Evolutionary conservation across 805 yeast species (phyloP).

Genomic region (Monosporozyma servazzii): DNA sequence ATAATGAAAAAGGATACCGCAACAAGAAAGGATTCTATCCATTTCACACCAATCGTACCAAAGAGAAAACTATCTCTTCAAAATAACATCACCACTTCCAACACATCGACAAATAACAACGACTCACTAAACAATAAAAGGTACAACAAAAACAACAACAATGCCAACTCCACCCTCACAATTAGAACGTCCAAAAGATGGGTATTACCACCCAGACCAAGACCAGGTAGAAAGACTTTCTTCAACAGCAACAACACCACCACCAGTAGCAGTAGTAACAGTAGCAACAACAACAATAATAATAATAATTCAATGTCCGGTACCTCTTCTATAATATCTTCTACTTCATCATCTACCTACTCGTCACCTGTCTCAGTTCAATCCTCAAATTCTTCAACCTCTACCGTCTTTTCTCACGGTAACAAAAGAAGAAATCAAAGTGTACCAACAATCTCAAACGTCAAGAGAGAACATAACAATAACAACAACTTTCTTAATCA

Average conservation of each 20-base stretch:
- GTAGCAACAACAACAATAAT: not conserved
- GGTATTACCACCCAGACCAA: constrained; percentile 81
- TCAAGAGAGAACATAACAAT: constrained; percentile 1
- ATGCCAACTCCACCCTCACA: not conserved
- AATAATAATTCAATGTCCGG: not conserved
- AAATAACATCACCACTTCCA: not conserved
- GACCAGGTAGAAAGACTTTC: constrained; percentile 47
- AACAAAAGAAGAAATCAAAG: constrained; percentile 2
- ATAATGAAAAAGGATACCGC: not conserved
- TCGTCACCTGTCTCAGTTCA: not conserved
- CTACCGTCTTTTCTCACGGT: not conserved
- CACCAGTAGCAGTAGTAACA: not conserved
- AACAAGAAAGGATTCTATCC: not conserved
- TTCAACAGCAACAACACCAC: not conserved
- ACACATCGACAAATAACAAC: not conserved
- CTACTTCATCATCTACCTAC: not conserved
- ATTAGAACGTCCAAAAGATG: constrained; percentile 62
- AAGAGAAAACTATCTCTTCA: constrained; percentile 2
- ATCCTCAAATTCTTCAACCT: constrained; percentile 3
- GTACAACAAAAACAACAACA: not conserved
- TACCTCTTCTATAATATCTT: not conserved
- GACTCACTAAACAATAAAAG: not conserved
- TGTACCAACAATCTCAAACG: not conserved
- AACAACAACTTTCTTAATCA: not conserved
- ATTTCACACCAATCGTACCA: constrained; percentile 10